phyloP scores from a whole-genome alignment of 768 basidiomycete genomes.

The Lentinula lateritia region DNA sequence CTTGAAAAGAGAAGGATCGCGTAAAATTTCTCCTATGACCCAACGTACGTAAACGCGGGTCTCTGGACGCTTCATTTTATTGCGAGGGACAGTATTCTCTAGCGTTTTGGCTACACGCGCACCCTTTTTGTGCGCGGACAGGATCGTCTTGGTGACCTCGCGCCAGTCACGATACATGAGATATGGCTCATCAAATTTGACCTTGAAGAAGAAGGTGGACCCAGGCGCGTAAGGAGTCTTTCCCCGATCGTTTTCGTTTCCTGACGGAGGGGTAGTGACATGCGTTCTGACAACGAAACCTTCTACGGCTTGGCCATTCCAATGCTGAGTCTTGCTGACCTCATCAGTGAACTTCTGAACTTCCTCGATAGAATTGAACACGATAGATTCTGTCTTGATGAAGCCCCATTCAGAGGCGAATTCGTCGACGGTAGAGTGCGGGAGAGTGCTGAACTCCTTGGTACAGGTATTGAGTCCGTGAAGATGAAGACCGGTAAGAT shows the following conservation, averaged over 20 bases:
- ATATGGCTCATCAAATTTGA: conserved; percentile 99
- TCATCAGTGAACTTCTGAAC: conserved; percentile 71
- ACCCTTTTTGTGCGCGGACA: conserved; percentile 31
- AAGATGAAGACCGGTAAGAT: conserved; percentile 85
- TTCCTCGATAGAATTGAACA: conserved; percentile 53
- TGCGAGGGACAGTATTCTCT: conserved; percentile 44
- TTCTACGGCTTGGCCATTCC: conserved; percentile 83
- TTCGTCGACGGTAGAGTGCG: conserved; percentile 58
- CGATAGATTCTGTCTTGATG: conserved; percentile 64
- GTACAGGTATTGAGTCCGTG: conserved; percentile 83
- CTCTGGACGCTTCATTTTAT: conserved; percentile 72
- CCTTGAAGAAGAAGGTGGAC: conserved; percentile 95
- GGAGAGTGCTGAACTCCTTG: conserved; percentile 64
- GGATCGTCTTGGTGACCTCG: conserved; percentile 81
- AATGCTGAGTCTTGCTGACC: conserved; percentile 61
- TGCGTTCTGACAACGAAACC: conserved; percentile 90
- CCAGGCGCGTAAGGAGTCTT: conserved; percentile 62
- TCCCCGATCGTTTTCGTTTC: conserved; percentile 17
- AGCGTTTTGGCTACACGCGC: background rate
- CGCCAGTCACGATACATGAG: conserved; percentile 99
- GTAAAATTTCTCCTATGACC: conserved; percentile 72
- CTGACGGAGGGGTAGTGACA: conserved; percentile 36
- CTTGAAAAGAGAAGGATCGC: conserved; percentile 53
- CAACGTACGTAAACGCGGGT: conserved; percentile 77
- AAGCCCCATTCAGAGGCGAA: conserved; percentile 94